Conservation (phyloP, 495 filamentous ascomycete genomes). For the Aspergillus nanangensis region DNA sequence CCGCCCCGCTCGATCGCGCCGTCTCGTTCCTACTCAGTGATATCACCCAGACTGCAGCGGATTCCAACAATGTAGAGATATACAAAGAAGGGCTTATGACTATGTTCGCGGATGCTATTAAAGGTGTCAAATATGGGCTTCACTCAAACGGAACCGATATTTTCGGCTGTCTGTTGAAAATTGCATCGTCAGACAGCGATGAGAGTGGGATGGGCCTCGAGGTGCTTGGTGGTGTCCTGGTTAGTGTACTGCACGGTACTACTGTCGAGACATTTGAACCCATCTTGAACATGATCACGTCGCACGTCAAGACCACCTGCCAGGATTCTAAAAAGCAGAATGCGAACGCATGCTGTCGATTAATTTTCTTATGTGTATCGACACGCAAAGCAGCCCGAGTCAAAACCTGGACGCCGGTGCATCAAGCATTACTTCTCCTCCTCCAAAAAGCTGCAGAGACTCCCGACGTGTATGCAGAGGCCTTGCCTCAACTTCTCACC, state of each 20-base stretch:
- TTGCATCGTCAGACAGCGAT: conserved; percentile 46
- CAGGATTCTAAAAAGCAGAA: conserved; percentile 30
- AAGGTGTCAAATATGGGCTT: conserved; percentile 71
- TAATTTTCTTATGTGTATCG: conserved; percentile 64
- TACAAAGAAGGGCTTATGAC: conserved; percentile 88
- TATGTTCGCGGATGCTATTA: conserved; percentile 83
- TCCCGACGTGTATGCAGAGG: conserved; percentile 36
- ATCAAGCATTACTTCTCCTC: conserved; percentile 52
- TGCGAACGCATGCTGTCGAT: conserved; percentile 48
- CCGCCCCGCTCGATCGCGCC: conserved; percentile 59
- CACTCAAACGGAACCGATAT: conserved; percentile 78
- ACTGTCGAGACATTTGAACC: conserved; percentile 59
- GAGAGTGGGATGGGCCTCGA: conserved; percentile 47
- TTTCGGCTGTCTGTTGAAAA: conserved; percentile 55
- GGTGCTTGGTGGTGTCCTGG: conserved; percentile 68
- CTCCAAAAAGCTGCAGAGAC: conserved; percentile 41
- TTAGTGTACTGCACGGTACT: conserved; percentile 77
- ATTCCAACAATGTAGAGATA: conserved; percentile 41
- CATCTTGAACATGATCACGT: conserved; percentile 53
- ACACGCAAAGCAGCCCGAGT: conserved; percentile 77
- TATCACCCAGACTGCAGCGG: conserved; percentile 47
- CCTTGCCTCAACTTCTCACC: conserved; percentile 56
- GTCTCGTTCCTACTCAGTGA: conserved; percentile 66
- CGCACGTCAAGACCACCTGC: conserved; percentile 38
- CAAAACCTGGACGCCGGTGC: conserved; percentile 62